Percentiles rank a stretch among this genome's conserved stretches.
Evolutionary conservation across 2,329 filamentous ascomycete genomes (phyloP).

Genomic region (Scedosporium aurantiacum): DNA sequence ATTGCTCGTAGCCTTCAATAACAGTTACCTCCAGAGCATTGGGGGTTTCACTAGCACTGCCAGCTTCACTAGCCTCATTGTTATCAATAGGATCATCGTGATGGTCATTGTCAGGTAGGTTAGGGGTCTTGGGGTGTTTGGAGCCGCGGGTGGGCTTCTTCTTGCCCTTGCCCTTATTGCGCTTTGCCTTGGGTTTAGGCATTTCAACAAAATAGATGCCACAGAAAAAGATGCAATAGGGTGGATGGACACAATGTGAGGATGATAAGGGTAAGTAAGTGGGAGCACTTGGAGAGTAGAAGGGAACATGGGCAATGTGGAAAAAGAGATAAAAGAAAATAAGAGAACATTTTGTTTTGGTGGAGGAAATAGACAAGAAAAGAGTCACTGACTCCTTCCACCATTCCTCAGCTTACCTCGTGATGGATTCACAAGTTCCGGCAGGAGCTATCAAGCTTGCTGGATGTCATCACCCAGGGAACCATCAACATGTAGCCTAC

Average conservation of each 20-base stretch:
- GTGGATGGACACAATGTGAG: neutral
- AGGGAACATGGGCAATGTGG: too few species aligned
- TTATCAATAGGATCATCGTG: neutral
- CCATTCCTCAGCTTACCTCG: too few species aligned
- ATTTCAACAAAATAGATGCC: too few species aligned
- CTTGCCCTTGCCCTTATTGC: constrained; percentile 12
- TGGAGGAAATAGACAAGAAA: too few species aligned
- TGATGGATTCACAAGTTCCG: too few species aligned
- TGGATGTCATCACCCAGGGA: too few species aligned
- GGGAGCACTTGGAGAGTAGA: too few species aligned
- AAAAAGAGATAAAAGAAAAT: too few species aligned
- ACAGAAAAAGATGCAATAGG: neutral
- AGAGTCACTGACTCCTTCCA: too few species aligned
- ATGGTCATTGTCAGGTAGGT: neutral
- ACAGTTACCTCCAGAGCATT: neutral
- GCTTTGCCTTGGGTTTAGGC: neutral
- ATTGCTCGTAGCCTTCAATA: neutral
- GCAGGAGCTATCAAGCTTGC: too few species aligned
- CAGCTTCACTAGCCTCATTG: neutral
- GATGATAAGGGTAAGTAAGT: neutral
- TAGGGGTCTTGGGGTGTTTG: neutral
- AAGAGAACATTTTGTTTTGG: too few species aligned
- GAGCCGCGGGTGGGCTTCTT: constrained; percentile 15
- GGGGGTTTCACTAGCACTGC: neutral
- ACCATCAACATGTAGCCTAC: too few species aligned